Evolutionary conservation across 495 filamentous ascomycete genomes (phyloP).

Genomic region (Lophiostoma macrostomum): DNA sequence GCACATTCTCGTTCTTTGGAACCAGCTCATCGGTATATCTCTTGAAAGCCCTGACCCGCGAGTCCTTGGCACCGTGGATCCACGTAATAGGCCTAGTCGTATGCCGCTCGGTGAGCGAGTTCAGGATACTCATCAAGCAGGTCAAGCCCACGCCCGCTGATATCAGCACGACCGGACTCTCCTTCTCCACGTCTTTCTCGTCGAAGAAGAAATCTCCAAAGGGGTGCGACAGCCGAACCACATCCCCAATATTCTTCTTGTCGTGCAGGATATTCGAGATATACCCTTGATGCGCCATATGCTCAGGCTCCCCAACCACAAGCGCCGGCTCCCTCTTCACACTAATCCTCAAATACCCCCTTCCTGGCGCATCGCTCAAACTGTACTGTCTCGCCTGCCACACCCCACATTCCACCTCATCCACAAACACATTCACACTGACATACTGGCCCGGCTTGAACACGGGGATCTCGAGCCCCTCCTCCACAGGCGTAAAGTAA

Average conservation of each 20-base stretch:
- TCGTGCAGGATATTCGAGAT: constrained; percentile 71
- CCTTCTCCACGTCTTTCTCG: constrained; percentile 39
- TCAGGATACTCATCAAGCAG: constrained; percentile 64
- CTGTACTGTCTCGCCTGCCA: constrained; percentile 71
- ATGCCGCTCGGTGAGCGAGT: constrained; percentile 49
- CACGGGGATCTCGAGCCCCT: constrained; percentile 50
- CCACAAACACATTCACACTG: constrained; percentile 57
- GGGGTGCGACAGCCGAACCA: constrained; percentile 63
- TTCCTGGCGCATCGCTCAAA: constrained; percentile 58
- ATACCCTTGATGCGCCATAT: constrained; percentile 54
- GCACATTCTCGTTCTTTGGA: constrained; percentile 43
- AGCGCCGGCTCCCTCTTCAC: constrained; percentile 64
- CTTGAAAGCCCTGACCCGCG: constrained; percentile 51
- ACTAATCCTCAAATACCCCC: constrained; percentile 64
- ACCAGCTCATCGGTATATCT: constrained; percentile 49
- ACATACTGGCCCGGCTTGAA: constrained; percentile 71
- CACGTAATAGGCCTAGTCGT: constrained; percentile 54
- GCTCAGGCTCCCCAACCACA: constrained; percentile 43
- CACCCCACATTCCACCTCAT: constrained; percentile 50
- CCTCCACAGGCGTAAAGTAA: constrained; percentile 66
- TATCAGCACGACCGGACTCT: constrained; percentile 60
- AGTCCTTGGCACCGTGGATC: constrained; percentile 58
- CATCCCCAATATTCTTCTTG: constrained; percentile 55
- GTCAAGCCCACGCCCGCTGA: constrained; percentile 70
- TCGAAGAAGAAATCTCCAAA: constrained; percentile 68